These are phyloP conservation scores for Ascochyta lentis DNA, from an alignment of 2,329 filamentous ascomycete genomes.

Conservation along the genomic window DNA sequence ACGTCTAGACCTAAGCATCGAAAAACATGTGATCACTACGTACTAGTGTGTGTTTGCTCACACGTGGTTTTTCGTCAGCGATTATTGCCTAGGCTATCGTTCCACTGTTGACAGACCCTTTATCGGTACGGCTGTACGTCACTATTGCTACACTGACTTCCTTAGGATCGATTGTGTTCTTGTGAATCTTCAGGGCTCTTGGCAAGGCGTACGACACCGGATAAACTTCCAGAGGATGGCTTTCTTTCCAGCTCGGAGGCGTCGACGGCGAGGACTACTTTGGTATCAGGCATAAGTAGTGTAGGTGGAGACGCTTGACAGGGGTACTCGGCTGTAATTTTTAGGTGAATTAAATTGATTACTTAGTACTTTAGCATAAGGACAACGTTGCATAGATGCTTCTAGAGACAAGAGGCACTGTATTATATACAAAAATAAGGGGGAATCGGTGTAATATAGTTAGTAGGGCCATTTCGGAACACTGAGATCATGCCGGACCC, in stretches of 20 bases:
- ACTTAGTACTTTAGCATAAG: too few species aligned
- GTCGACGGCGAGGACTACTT: conserved; percentile 15
- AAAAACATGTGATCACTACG: conserved; percentile 61
- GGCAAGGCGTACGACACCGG: conserved; percentile 42
- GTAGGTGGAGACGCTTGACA: too few species aligned
- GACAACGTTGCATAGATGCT: too few species aligned
- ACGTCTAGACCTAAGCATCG: conserved; percentile 75
- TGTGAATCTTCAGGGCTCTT: conserved; percentile 36
- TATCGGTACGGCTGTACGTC: conserved; percentile 37
- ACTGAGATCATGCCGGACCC: too few species aligned
- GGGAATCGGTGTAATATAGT: too few species aligned
- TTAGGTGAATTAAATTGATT: too few species aligned
- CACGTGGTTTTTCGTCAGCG: conserved; percentile 37
- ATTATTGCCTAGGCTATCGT: conserved; percentile 32
- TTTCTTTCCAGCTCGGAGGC: conserved; percentile 26
- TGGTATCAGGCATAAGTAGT: too few species aligned
- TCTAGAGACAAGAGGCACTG: too few species aligned
- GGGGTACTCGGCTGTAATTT: too few species aligned
- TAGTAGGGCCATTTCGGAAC: too few species aligned
- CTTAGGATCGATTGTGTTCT: conserved; percentile 38
- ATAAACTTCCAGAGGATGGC: conserved; percentile 38
- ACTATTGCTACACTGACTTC: conserved; percentile 42
- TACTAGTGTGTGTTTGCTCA: conserved; percentile 41
- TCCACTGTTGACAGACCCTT: conserved; percentile 27
- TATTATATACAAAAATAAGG: too few species aligned